phyloP scores from a whole-genome alignment of 139 green algal species.

The Volvox reticuliferus region DNA sequence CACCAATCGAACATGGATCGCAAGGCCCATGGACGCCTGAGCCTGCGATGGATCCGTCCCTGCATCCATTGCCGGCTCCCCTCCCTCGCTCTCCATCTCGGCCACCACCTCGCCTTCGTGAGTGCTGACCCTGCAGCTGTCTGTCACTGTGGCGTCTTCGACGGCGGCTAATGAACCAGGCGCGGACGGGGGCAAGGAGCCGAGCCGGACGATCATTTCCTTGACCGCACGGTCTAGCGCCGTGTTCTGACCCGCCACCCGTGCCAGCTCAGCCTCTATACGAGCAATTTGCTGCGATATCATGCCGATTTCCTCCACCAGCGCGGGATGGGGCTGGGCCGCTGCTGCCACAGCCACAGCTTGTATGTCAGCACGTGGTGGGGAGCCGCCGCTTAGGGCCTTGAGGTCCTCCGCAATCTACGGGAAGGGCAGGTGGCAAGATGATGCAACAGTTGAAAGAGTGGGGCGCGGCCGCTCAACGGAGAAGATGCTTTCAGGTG shows the following conservation, averaged over 20 bases:
- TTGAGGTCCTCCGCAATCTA: conserved; percentile 24
- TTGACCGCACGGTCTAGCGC: conserved; percentile 19
- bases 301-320: not conserved
- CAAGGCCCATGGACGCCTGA: not conserved
- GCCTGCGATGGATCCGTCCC: not conserved
- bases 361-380: not conserved
- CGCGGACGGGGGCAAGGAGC: not conserved
- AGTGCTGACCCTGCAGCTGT: not conserved
- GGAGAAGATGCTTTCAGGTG: no score
- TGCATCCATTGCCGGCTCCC: not conserved
- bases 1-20: not conserved
- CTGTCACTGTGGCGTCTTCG: not conserved
- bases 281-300: not conserved
- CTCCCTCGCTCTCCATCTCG: not conserved
- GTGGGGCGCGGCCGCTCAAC: no score
- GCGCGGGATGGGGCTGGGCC: not conserved
- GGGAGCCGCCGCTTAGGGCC: not conserved
- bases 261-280: conserved; percentile 4
- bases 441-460: not conserved
- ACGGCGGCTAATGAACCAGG: not conserved
- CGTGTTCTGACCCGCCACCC: not conserved
- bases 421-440: not conserved
- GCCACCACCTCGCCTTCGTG: not conserved
- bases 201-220: not conserved
- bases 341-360: not conserved